Evolutionary conservation across 495 filamentous ascomycete species (phyloP).

Genomic region (Hypoxylon lienhwacheense): DNA sequence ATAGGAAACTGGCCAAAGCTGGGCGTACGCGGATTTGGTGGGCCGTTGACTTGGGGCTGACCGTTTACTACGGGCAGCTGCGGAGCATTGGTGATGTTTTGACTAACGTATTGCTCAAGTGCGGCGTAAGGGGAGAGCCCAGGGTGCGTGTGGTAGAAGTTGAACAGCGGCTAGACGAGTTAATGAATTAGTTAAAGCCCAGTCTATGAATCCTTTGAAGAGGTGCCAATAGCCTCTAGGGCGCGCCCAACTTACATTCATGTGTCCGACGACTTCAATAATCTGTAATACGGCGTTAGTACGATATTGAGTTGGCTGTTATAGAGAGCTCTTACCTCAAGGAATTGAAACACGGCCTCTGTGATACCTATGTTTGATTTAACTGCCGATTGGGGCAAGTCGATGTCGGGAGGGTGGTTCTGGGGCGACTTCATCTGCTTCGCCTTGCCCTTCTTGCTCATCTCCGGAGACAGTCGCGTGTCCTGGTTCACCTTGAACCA

Average conservation of each 20-base stretch:
- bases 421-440: conserved; percentile 52
- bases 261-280: conserved; percentile 72
- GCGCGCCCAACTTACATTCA: conserved; percentile 51
- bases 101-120: conserved; percentile 61
- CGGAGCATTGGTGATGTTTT: conserved; percentile 39
- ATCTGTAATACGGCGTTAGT: conserved; percentile 49
- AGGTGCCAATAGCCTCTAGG: neutral
- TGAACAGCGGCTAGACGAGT: conserved; percentile 55
- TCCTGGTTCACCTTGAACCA: conserved; percentile 58
- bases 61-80: conserved; percentile 44
- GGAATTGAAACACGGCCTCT: conserved; percentile 62
- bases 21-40: conserved; percentile 48
- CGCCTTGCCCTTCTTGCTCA: conserved; percentile 68
- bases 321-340: conserved; percentile 58
- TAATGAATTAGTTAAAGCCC: conserved; percentile 8
- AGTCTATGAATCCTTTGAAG: neutral
- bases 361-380: conserved; percentile 62
- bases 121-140: conserved; percentile 61
- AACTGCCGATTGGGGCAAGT: conserved; percentile 65
- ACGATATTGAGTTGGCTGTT: neutral
- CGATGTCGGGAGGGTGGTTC: conserved; percentile 56
- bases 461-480: conserved; percentile 69
- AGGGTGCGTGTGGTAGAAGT: conserved; percentile 60
- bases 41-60: conserved; percentile 39
- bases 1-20: conserved; percentile 55